Percentiles rank a stretch among this genome's conserved stretches.
phyloP scores from a whole-genome alignment of 2,329 filamentous ascomycete species.

The Nemania sp. region DNA sequence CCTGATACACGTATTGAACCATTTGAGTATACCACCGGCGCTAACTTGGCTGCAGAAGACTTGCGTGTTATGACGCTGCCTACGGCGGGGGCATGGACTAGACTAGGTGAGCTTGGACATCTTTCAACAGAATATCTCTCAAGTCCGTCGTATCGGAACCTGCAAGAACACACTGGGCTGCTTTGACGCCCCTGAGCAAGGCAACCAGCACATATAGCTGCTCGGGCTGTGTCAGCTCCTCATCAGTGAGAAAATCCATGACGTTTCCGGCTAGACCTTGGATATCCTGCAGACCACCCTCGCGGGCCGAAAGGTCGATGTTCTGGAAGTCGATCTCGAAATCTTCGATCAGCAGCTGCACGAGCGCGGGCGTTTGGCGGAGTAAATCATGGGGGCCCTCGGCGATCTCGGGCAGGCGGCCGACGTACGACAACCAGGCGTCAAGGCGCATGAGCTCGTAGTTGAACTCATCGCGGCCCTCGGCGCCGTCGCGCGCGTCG shows the following conservation, averaged over 20 bases:
- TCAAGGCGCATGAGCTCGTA: constrained; percentile 10
- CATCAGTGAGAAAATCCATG: constrained; percentile 11
- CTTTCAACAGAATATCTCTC: constrained; percentile 9
- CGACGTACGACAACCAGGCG: constrained; percentile 11
- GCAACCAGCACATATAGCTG: constrained; percentile 13
- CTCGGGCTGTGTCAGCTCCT: constrained; percentile 10
- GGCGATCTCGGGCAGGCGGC: constrained; percentile 3
- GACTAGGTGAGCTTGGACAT: constrained; percentile 12
- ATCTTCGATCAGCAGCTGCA: constrained; percentile 5
- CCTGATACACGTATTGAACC: no score
- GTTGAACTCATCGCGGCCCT: constrained; percentile 3
- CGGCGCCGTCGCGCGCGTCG: not conserved
- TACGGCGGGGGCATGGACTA: no score
- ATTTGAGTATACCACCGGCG: no score
- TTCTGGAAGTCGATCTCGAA: constrained; percentile 17
- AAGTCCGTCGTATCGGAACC: constrained; percentile 2
- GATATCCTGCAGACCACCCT: constrained; percentile 10
- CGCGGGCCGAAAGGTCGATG: constrained; percentile 12
- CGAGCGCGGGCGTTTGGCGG: constrained; percentile 10
- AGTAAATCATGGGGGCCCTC: constrained; percentile 3
- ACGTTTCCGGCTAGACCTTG: constrained; percentile 10
- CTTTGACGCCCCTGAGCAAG: constrained; percentile 11
- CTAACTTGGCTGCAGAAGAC: no score
- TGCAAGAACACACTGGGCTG: constrained; percentile 4
- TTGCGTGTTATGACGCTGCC: no score